Conservation (phyloP, 345 rosid genomes). For the Murraya koenigii region DNA sequence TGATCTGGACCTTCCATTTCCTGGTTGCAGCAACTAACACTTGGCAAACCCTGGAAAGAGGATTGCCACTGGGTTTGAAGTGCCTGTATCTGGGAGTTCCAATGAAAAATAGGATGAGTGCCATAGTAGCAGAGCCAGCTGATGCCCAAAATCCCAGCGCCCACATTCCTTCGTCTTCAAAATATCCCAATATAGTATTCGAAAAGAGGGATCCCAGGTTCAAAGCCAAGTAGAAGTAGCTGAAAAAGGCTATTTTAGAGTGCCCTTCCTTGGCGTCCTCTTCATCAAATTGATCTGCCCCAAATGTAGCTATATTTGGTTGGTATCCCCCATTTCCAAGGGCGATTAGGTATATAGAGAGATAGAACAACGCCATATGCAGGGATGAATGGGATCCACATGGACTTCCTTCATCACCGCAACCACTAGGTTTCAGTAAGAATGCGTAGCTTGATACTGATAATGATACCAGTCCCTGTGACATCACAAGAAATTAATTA, state of each 20-base stretch:
- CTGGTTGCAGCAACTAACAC: slow-evolving; percentile 70
- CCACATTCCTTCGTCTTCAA: slow-evolving; percentile 88
- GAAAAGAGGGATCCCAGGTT: slow-evolving; percentile 94
- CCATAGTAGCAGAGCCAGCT: slow-evolving; percentile 69
- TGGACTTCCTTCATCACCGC: slow-evolving; percentile 55
- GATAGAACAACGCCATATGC: slow-evolving; percentile 53
- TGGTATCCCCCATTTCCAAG: slow-evolving; percentile 97
- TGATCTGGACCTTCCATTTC: slow-evolving; percentile 44
- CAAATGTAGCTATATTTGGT: slow-evolving; percentile 90
- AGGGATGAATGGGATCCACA: slow-evolving; percentile 67
- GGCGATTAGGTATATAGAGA: slow-evolving; percentile 75
- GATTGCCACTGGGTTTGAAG: slow-evolving; percentile 73
- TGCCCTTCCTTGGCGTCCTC: slow-evolving; percentile 76
- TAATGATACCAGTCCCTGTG: slow-evolving; percentile 66
- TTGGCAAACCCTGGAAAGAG: slow-evolving; percentile 74
- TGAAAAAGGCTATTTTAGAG: slow-evolving; percentile 83
- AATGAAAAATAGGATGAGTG: slow-evolving; percentile 58
- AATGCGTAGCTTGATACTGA: slow-evolving; percentile 57
- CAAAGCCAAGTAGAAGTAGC: slow-evolving; percentile 89
- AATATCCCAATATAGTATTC: slow-evolving; percentile 80
- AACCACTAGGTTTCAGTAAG: slow-evolving; percentile 68
- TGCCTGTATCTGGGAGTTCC: slow-evolving; percentile 86
- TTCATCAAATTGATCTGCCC: slow-evolving; percentile 95
- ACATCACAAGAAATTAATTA: not conserved
- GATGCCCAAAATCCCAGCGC: slow-evolving; percentile 85